phyloP scores from a whole-genome alignment of 2,329 filamentous ascomycete species.

The Fusarium protoensiforme region DNA sequence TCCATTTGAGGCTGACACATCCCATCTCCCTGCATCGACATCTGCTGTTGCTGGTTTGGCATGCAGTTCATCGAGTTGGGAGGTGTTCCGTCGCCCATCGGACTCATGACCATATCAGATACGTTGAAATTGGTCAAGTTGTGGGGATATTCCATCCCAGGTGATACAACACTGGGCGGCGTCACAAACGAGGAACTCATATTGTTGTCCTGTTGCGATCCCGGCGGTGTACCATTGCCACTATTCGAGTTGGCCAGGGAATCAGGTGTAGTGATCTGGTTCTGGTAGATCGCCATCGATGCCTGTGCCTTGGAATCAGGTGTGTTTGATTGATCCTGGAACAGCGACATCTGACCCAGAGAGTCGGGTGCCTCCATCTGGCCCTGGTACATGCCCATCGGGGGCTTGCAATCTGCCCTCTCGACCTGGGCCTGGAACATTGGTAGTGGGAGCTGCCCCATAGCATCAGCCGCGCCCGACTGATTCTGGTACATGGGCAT shows the following conservation, averaged over 20 bases:
- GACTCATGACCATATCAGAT: slow-evolving; percentile 65
- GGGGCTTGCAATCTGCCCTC: background rate
- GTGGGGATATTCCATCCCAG: slow-evolving; percentile 61
- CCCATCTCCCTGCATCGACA: slow-evolving; percentile 44
- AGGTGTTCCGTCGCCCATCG: slow-evolving; percentile 50
- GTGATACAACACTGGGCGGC: slow-evolving; percentile 66
- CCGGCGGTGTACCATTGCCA: slow-evolving; percentile 44
- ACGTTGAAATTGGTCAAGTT: slow-evolving; percentile 59
- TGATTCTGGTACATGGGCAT: slow-evolving; percentile 31
- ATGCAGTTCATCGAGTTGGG: slow-evolving; percentile 35
- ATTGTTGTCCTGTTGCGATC: slow-evolving; percentile 43
- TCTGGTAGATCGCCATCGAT: slow-evolving; percentile 60
- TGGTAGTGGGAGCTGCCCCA: background rate
- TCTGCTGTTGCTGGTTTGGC: slow-evolving; percentile 41
- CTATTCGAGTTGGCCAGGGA: slow-evolving; percentile 46
- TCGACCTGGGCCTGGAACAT: background rate
- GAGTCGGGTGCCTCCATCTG: background rate
- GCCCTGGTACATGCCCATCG: background rate
- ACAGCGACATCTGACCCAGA: background rate
- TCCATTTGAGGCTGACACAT: slow-evolving; percentile 46
- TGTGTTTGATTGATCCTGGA: background rate
- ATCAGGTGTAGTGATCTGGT: slow-evolving; percentile 53
- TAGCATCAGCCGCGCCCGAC: background rate
- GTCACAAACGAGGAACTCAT: slow-evolving; percentile 63
- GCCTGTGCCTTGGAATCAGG: slow-evolving; percentile 42